Evolutionary conservation across 768 basidiomycete species (phyloP).

Genomic region (Cantharellus cinnabarinus): DNA sequence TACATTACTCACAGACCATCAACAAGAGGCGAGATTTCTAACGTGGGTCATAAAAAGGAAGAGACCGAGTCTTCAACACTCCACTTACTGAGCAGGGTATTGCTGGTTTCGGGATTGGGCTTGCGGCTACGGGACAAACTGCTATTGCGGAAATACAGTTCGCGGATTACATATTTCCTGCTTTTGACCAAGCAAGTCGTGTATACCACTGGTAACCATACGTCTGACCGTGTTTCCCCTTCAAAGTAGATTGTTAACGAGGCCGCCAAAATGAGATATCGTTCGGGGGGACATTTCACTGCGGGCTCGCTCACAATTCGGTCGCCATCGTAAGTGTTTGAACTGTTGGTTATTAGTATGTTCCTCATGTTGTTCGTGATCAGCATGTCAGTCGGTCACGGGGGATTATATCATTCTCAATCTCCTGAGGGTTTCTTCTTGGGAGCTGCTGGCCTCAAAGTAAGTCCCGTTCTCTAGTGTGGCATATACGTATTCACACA

Average conservation of each 20-base stretch:
- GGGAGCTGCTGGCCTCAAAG: constrained; percentile 78
- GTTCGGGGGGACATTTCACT: constrained; percentile 66
- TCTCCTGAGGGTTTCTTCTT: constrained; percentile 91
- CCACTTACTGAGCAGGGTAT: constrained; percentile 87
- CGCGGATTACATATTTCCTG: constrained; percentile 79
- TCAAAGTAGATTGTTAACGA: constrained; percentile 57
- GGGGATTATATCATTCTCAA: constrained; percentile 85
- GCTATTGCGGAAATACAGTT: constrained; percentile 85
- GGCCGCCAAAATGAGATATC: constrained; percentile 82
- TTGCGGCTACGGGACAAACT: constrained; percentile 83
- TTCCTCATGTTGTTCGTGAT: constrained; percentile 11
- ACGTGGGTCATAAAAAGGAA: constrained; percentile 27
- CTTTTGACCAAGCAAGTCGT: constrained; percentile 68
- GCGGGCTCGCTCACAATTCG: constrained; percentile 26
- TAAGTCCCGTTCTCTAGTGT: constrained; percentile 12
- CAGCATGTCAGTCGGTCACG: constrained; percentile 76
- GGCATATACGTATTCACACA: not conserved
- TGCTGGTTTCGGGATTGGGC: constrained; percentile 81
- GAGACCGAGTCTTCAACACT: constrained; percentile 88
- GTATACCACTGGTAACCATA: not conserved
- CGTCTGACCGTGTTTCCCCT: not conserved
- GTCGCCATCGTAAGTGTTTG: constrained; percentile 7
- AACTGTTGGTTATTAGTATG: not conserved
- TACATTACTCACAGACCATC: constrained; percentile 1
- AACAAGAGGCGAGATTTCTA: not conserved